Evolutionary conservation across 1,284 basidiomycete species (phyloP).

Genomic region (Ceratobasidium sp.): DNA sequence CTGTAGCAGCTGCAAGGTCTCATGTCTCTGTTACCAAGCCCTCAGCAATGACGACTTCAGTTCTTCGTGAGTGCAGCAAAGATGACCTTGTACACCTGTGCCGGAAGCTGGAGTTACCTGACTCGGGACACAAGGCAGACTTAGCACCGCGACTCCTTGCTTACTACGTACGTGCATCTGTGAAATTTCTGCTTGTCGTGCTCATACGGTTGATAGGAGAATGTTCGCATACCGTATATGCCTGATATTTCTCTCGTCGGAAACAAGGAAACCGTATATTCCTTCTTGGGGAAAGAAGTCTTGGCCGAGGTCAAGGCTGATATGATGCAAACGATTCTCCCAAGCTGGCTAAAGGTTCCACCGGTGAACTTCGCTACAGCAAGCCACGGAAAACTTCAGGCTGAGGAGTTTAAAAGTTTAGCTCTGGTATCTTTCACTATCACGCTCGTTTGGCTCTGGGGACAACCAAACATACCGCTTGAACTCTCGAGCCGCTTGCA

Average conservation of each 20-base stretch:
- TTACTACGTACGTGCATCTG: background rate
- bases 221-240: background rate
- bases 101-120: background rate
- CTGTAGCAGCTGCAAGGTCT: background rate
- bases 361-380: background rate
- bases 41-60: background rate
- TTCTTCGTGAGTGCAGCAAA: background rate
- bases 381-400: conserved; percentile 43
- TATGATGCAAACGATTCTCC: conserved; percentile 30
- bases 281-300: background rate
- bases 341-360: conserved; percentile 36
- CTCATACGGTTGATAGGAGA: background rate
- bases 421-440: conserved; percentile 46
- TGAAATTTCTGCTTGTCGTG: background rate
- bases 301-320: conserved; percentile 33
- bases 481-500: background rate
- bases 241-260: background rate
- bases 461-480: background rate
- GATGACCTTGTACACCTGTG: background rate
- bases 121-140: conserved; percentile 1
- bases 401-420: conserved; percentile 48
- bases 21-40: background rate
- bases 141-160: background rate
- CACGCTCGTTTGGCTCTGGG: conserved; percentile 43
- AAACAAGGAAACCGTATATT: too few relatives aligned